These are phyloP conservation scores for Centrapalus pauciflorus DNA, from an alignment of 129 eudicot species.

Conservation along the genomic window DNA sequence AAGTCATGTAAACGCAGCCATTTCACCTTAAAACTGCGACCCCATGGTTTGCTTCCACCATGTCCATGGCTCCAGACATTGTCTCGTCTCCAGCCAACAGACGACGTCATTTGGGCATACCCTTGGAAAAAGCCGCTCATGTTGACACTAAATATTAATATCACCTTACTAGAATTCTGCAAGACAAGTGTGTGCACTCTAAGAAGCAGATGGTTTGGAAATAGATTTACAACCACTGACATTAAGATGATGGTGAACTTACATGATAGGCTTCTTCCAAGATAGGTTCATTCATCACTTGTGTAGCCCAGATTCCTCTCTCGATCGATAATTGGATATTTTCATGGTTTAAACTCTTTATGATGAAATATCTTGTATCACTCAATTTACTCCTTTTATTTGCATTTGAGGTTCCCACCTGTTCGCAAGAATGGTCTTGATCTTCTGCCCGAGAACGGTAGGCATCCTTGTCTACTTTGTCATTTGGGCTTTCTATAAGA, in stretches of 20 bases:
- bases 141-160: slow-evolving; percentile 88
- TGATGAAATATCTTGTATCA: slow-evolving; percentile 74
- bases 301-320: slow-evolving; percentile 96
- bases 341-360: slow-evolving; percentile 83
- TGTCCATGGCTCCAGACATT: slow-evolving; percentile 87
- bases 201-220: slow-evolving; percentile 16
- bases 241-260: slow-evolving; percentile 29
- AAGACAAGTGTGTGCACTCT: slow-evolving; percentile 29
- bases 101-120: slow-evolving; percentile 93
- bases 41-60: slow-evolving; percentile 86
- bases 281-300: slow-evolving; percentile 92
- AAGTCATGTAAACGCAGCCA: slow-evolving; percentile 74
- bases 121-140: slow-evolving; percentile 97
- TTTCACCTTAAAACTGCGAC: slow-evolving; percentile 87
- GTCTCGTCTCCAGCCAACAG: slow-evolving; percentile 93
- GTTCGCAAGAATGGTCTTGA: slow-evolving; percentile 38
- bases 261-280: slow-evolving; percentile 93
- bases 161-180: slow-evolving; percentile 89
- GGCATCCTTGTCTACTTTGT: slow-evolving; percentile 47
- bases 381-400: slow-evolving; percentile 34
- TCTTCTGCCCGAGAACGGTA: slow-evolving; percentile 46
- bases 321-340: slow-evolving; percentile 69
- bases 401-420: slow-evolving; percentile 46
- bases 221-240: background rate
- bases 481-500: slow-evolving; percentile 52